Conservation (phyloP, 768 basidiomycete genomes). For the Termitomyces sp. region DNA sequence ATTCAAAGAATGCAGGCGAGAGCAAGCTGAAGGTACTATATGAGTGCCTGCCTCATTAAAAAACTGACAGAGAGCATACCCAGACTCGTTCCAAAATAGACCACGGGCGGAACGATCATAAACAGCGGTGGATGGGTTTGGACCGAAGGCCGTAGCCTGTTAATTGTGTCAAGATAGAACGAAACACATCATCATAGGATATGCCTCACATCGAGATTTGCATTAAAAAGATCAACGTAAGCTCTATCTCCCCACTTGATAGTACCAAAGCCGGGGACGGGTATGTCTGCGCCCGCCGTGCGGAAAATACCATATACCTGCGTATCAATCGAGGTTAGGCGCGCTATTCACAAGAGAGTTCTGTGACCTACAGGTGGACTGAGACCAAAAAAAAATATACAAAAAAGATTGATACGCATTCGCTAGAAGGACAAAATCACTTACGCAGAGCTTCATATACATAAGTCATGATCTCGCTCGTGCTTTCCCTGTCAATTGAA, state of each 20-base stretch:
- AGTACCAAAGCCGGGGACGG: conserved; percentile 19
- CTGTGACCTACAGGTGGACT: conserved; percentile 27
- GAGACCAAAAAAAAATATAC: conserved; percentile 18
- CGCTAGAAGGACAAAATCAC: conserved; percentile 12
- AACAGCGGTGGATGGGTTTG: conserved; percentile 15
- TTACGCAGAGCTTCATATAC: conserved; percentile 45
- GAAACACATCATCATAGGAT: background rate
- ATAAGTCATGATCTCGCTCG: conserved; percentile 34
- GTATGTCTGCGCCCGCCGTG: conserved; percentile 25
- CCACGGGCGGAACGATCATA: conserved; percentile 18
- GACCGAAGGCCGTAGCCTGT: conserved; percentile 22
- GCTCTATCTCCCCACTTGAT: conserved; percentile 28
- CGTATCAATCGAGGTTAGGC: background rate
- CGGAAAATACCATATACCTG: conserved; percentile 41
- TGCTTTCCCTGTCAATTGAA: conserved; percentile 18
- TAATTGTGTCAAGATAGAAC: background rate
- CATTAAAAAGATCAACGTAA: conserved; percentile 32
- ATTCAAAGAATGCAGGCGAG: conserved; percentile 35
- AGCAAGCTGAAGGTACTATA: conserved; percentile 20
- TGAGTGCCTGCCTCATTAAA: background rate
- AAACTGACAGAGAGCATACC: background rate
- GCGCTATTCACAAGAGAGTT: background rate
- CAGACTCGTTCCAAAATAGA: background rate
- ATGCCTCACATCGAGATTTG: conserved; percentile 36
- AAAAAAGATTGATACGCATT: background rate